These are phyloP conservation scores for Staphylotrichum tortipilum DNA, from an alignment of 495 filamentous ascomycete genomes.

Conservation along the genomic window DNA sequence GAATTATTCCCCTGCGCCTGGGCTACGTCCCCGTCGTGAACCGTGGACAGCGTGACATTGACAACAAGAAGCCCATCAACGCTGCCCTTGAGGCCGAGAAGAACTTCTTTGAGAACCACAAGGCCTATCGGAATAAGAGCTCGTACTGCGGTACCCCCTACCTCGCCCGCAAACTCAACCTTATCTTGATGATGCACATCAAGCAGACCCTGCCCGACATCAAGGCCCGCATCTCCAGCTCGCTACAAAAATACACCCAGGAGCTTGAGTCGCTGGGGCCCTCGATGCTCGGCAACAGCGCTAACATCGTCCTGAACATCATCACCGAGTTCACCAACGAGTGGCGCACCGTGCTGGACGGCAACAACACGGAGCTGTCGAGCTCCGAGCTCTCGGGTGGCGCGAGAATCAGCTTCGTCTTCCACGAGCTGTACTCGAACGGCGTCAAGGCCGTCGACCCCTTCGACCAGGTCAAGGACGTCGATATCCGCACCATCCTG, in stretches of 20 bases:
- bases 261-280: conserved; percentile 82
- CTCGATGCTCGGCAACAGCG: conserved; percentile 90
- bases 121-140: conserved; percentile 96
- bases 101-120: conserved; percentile 97
- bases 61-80: conserved; percentile 91
- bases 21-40: conserved; percentile 99
- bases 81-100: conserved; percentile 90
- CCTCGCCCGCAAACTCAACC: conserved; percentile 89
- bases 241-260: conserved; percentile 80
- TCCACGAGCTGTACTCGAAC: conserved; percentile 97
- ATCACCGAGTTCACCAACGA: conserved; percentile 98
- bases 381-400: conserved; percentile 91
- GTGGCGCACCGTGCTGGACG: conserved; percentile 91
- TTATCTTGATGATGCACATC: conserved; percentile 99
- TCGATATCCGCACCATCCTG: conserved; percentile 92
- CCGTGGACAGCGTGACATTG: conserved; percentile 96
- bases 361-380: conserved; percentile 91
- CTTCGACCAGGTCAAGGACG: conserved; percentile 94
- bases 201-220: conserved; percentile 99
- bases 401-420: conserved; percentile 98
- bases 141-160: conserved; percentile 98
- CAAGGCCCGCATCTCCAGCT: conserved; percentile 86
- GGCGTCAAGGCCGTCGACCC: conserved; percentile 97
- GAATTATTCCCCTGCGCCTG: conserved; percentile 90
- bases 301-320: conserved; percentile 94